Base-by-base conservation (phyloP, 2,329 filamentous ascomycete species). In the Aspergillus sp. region DNA sequence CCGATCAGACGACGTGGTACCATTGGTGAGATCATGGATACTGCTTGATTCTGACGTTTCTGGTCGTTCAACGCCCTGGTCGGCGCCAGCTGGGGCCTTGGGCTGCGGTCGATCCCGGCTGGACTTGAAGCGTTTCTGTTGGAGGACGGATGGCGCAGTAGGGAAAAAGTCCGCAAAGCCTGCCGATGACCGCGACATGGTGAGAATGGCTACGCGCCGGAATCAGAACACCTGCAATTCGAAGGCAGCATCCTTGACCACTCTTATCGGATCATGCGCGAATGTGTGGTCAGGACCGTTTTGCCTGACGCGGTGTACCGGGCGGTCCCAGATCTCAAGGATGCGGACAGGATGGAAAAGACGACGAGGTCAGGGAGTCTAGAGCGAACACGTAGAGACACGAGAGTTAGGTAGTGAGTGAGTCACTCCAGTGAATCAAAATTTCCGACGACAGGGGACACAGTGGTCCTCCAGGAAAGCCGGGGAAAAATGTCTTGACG, bases 81-180 rank as follows among this genome's bases (percentile, higher is more conserved):
- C 64, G 38, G 57, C 58, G 52, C 64, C 60, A 23, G 49, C 44
- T 49, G 62, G 64, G n/a, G 60, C 71, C 76, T 84, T 77, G 49
- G 81, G 78, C 71, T 80, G 85, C 68, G 84, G 82, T 69, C 83
- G 78, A 71, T 86, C 82, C 69, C 79, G 80, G 59, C 81, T 79
- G 49, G 68, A 63, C 62, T 72, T 73, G 58, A 68, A 70, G 68
- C 74, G 75, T 72, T 76, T 77, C 62, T 76, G 70, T 59, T 76
- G 74, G 51, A 81, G 72, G 59, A 84, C 85, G 64, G 84, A 83
- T 63, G 89, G 88, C 68, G 88, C 89, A 70, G 87, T 85, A 63
- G 88, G 88, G 75, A 91, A 92, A 81, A 91, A 94, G 77, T 91
- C 86, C 76, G 88, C 88, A 81, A 91, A 92, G 77, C 87, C 86